Conservation (phyloP, 768 basidiomycete genomes). For the Boletus pseudo-olivaceus region DNA sequence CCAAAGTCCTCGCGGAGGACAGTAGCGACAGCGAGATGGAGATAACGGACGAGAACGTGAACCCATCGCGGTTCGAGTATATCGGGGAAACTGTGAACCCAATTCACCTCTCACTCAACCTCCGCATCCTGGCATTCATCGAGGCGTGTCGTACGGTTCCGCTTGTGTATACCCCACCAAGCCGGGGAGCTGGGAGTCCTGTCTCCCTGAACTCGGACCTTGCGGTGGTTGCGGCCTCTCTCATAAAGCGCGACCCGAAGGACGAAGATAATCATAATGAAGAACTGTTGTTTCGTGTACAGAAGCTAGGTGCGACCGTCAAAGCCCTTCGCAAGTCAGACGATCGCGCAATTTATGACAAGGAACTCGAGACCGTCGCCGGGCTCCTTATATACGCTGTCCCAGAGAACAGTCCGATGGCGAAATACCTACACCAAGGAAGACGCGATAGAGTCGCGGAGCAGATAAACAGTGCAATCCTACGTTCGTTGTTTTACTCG, state of each 20-base stretch:
- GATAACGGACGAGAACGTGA: constrained; percentile 20
- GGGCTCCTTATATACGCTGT: constrained; percentile 81
- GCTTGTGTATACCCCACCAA: constrained; percentile 40
- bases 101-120: constrained; percentile 75
- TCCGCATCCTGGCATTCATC: constrained; percentile 83
- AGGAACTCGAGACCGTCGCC: constrained; percentile 71
- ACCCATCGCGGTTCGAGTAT: constrained; percentile 43
- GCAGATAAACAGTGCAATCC: constrained; percentile 82
- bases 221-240: constrained; percentile 1
- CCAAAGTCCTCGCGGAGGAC: constrained; percentile 54
- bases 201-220: constrained; percentile 9
- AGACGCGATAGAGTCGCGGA: constrained; percentile 81
- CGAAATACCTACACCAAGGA: constrained; percentile 70
- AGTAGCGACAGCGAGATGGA: constrained; percentile 10
- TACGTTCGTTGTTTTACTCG: constrained; percentile 51
- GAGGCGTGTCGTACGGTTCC: constrained; percentile 79
- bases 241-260: constrained; percentile 18
- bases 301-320: constrained; percentile 64
- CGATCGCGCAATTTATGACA: constrained; percentile 59
- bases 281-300: constrained; percentile 52
- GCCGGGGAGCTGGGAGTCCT: constrained; percentile 5
- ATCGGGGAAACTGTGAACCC: constrained; percentile 64
- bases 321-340: constrained; percentile 49
- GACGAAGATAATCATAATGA: constrained; percentile 42
- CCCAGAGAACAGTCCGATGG: constrained; percentile 73